Base-by-base conservation (phyloP, 768 basidiomycete genomes). In the Suillus lakei region DNA sequence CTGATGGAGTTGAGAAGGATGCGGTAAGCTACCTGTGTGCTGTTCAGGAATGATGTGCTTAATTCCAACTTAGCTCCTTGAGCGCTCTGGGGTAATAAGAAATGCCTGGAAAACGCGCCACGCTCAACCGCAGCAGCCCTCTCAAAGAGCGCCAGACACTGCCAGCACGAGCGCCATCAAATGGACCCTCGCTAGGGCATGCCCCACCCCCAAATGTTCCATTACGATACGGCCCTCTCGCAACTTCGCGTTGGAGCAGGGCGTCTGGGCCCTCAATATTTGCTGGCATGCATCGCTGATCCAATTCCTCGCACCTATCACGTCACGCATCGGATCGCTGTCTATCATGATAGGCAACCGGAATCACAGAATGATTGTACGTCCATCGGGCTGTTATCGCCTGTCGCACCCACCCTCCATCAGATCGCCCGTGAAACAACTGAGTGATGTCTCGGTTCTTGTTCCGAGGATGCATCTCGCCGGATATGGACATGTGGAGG, bases 1-100 rank as follows among this genome's bases (percentile, higher is more conserved):
- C 87, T 51, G 97, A 99, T 76, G 98, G 98, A 12, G 95, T 99
- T 44, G 95, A 97, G 73, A 91, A 92, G 72, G 88, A 94, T 46
- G 82, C 82, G 69, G 97, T 98, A 71, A 73, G 90, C 26, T 43
- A 39, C 58, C 66, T 50, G 34, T 46, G 69, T 64, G 53, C 44
- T 59, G 38, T 61, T 51, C 50, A 26, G 63, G 48, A 50, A 32
- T 38, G 38, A 58, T 69, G 63, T 71, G 62, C 68, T 67, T 48
- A 36, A 59, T 63, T 67, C 21, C 15, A 23, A 77, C 76, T 61
- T 62, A 95, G 93, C 85, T 95, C 51, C 83, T 95, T 15, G 84
- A 83, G 46, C 86, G 89, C 60, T 86, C 86, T 10, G 82, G 80
- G 54, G 75, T 81, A 21, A 90, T 95, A 71, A 88, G 91, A 46